Percentiles rank a stretch among this genome's conserved stretches.
Conservation (phyloP, 331 rosid genomes). For the Cydonia oblonga region DNA sequence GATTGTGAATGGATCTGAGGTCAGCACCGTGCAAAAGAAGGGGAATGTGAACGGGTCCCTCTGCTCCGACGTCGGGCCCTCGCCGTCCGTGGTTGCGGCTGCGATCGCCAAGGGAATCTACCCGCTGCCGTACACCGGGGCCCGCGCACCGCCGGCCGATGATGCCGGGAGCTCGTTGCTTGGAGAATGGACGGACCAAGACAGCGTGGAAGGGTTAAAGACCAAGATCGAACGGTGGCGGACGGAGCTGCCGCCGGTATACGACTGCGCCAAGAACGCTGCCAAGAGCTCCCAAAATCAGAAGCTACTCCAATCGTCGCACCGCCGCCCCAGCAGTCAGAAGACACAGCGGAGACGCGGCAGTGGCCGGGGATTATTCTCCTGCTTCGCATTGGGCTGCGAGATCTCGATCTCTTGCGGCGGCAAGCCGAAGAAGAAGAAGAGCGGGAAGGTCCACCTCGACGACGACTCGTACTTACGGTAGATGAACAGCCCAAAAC, state of each 20-base stretch:
- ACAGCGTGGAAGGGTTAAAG: conserved; percentile 40
- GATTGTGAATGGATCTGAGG: conserved; percentile 15
- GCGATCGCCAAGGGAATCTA: conserved; percentile 59
- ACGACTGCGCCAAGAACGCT: conserved; percentile 5
- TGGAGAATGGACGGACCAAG: conserved; percentile 53
- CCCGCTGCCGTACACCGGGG: neutral
- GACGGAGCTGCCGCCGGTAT: conserved; percentile 47
- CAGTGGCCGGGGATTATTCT: conserved; percentile 26
- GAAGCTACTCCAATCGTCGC: conserved; percentile 3
- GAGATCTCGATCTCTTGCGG: conserved; percentile 59
- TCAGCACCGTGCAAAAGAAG: neutral
- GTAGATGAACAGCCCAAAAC: neutral
- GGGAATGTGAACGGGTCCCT: conserved; percentile 33
- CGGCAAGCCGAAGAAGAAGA: conserved; percentile 33
- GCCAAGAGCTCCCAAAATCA: neutral
- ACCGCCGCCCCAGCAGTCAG: neutral
- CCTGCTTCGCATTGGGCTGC: conserved; percentile 65
- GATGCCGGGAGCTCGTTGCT: conserved; percentile 20
- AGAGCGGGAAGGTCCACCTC: conserved; percentile 1
- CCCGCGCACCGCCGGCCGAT: neutral
- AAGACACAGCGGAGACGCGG: neutral
- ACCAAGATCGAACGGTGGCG: conserved; percentile 70
- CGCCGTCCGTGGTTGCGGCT: conserved; percentile 66
- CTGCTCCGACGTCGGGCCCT: conserved; percentile 59
- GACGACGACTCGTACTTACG: conserved; percentile 23